Conservation (phyloP, 345 rosid species). For the Clarkia xantiana region DNA sequence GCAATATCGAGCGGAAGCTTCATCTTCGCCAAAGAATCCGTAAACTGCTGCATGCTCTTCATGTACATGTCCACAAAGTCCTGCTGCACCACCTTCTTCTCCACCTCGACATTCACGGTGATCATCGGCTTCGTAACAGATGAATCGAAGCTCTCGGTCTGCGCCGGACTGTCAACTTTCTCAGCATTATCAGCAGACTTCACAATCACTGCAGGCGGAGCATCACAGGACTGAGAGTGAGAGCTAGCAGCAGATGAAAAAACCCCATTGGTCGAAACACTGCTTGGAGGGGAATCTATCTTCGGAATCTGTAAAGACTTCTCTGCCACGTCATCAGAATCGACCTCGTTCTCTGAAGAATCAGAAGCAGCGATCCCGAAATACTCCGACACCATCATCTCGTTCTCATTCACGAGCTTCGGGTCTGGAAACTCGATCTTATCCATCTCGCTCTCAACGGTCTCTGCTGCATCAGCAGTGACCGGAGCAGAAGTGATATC, state of each 20-base stretch:
- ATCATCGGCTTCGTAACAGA: constrained; percentile 32
- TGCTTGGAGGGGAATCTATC: constrained; percentile 68
- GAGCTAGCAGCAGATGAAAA: constrained; percentile 69
- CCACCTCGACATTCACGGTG: constrained; percentile 47
- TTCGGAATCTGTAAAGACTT: constrained; percentile 40
- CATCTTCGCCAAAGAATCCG: constrained; percentile 98
- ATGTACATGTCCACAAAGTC: constrained; percentile 95
- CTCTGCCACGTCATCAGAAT: constrained; percentile 47
- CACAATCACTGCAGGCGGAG: constrained; percentile 12
- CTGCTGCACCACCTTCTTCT: constrained; percentile 75
- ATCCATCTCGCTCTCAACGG: constrained; percentile 41
- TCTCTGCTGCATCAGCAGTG: constrained; percentile 31
- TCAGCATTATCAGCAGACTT: constrained; percentile 16
- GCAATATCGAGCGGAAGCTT: constrained; percentile 75
- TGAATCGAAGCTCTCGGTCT: constrained; percentile 30
- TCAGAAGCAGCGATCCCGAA: constrained; percentile 59
- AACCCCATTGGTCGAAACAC: constrained; percentile 61
- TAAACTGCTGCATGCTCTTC: constrained; percentile 99
- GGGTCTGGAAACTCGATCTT: constrained; percentile 98
- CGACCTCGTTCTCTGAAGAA: constrained; percentile 48
- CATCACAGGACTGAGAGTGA: constrained; percentile 41
- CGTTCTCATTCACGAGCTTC: constrained; percentile 70
- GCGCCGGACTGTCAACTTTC: constrained; percentile 32
- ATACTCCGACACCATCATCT: constrained; percentile 95
- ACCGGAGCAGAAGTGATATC: constrained; percentile 45